Evolutionary conservation across 163 green algal species (phyloP).

Genomic region (Trebouxia gelatinosa): DNA sequence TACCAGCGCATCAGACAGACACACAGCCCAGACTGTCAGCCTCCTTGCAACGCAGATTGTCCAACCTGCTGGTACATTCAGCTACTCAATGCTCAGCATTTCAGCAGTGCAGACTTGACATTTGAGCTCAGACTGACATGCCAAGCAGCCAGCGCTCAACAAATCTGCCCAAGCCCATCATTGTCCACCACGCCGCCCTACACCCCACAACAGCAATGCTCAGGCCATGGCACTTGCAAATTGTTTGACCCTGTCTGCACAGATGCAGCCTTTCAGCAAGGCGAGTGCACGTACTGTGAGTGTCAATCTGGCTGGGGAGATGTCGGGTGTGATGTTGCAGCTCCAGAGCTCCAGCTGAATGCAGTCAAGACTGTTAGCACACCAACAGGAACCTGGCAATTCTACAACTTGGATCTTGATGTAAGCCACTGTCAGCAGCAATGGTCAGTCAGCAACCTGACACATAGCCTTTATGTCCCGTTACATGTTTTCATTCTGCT

Average conservation of each 20-base stretch:
- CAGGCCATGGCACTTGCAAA: not conserved
- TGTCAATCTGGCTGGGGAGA: slow-evolving; percentile 5
- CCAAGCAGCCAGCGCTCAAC: not conserved
- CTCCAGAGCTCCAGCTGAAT: no score
- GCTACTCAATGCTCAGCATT: not conserved
- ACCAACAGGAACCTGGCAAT: no score
- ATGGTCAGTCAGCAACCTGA: no score
- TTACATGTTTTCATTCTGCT: no score
- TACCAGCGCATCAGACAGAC: slow-evolving; percentile 15
- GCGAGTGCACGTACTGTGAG: slow-evolving; percentile 26
- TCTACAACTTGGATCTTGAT: no score
- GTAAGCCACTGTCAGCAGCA: no score
- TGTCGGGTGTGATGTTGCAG: slow-evolving; percentile 18
- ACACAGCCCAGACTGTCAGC: not conserved
- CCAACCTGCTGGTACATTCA: slow-evolving; percentile 2
- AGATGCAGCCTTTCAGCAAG: not conserved
- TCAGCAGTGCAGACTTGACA: not conserved
- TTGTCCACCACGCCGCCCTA: not conserved
- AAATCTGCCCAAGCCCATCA: slow-evolving; percentile 3
- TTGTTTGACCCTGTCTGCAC: slow-evolving; percentile 17
- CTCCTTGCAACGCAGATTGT: not conserved
- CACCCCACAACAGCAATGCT: slow-evolving; percentile 4
- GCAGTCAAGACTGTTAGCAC: no score
- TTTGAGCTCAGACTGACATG: slow-evolving; percentile 17
- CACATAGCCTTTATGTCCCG: no score